phyloP scores from a whole-genome alignment of 306 rosid species.

The Malus sieversii region DNA sequence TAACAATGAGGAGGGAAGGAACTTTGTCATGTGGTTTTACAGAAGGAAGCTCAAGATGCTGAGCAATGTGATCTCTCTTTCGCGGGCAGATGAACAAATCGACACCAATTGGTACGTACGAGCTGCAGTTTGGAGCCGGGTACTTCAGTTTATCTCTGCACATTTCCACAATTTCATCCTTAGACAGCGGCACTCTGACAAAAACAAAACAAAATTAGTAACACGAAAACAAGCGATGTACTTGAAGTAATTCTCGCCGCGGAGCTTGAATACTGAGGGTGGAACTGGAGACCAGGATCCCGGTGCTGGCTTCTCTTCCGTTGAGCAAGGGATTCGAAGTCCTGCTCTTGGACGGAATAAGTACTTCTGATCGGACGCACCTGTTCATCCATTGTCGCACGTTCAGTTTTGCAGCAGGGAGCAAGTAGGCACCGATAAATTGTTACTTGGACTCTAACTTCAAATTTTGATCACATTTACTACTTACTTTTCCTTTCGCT shows the following conservation, averaged over 20 bases:
- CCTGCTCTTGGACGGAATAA: slow-evolving; percentile 61
- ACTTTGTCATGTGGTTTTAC: slow-evolving; percentile 36
- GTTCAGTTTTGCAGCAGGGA: neutral
- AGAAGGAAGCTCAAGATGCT: slow-evolving; percentile 74
- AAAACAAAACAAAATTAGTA: neutral
- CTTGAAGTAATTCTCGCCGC: slow-evolving; percentile 76
- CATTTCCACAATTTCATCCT: neutral
- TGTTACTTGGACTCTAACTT: neutral
- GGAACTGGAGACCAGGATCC: slow-evolving; percentile 65
- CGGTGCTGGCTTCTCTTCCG: slow-evolving; percentile 39
- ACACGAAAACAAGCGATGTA: slow-evolving; percentile 24
- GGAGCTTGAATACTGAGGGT: slow-evolving; percentile 74
- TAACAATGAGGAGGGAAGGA: slow-evolving; percentile 78
- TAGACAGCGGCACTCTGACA: neutral
- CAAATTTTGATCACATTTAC: neutral
- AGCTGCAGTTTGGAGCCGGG: slow-evolving; percentile 51
- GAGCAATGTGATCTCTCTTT: slow-evolving; percentile 83
- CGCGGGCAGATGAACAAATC: slow-evolving; percentile 59
- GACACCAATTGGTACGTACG: slow-evolving; percentile 82
- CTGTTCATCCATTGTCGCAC: slow-evolving; percentile 27
- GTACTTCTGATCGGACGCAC: slow-evolving; percentile 51
- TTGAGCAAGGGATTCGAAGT: slow-evolving; percentile 40
- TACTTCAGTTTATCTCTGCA: slow-evolving; percentile 64
- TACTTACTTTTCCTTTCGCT: slow-evolving; percentile 48
- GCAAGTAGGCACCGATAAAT: neutral